Base-by-base conservation (phyloP, 345 rosid species). In the Odontarrhena argentea region DNA sequence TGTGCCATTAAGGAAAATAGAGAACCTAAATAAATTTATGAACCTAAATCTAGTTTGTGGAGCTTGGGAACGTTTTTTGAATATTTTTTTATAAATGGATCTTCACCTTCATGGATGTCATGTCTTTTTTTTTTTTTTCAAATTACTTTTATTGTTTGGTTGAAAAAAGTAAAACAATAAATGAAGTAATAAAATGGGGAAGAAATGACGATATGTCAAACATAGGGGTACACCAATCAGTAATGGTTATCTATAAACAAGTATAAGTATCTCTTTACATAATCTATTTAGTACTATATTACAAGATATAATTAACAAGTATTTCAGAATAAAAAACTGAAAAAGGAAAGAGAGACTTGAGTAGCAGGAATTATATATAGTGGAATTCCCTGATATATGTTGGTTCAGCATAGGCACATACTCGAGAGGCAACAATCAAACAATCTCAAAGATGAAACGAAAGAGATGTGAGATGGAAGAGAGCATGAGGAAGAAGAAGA, bases 381-480 rank as follows among this genome's bases (percentile, higher is more conserved):
- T 45, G 13, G 3, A 35, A 26, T 37, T 44, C 26, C n/a, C 34
- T 41, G 26, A 28, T 46, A 15, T 32, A 34, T 59, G 67, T 66
- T 65, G 49, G 55, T 44, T 58, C 10, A 56, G 34, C 3, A 54
- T 48, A 61, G 15, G 48, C 67, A 73, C 65, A 66, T 52, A 59
- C n/a, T 41, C 67, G 13, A 24, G 26, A 48, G 66, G 15, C 44
- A 44, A 13, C 38, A 57, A 4, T 28, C 25, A 42, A 25, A 50
- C 1, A 34, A 51, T 14, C 52, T 11, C 55, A 28, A 66, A 60
- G 56, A 89, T 92, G 89, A 92, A 86, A 78, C 82, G 91, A 67
- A 82, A 78, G 77, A 87, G 96, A 76, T 70, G 74, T 59, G 84
- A 80, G 32, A 80, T 71, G 79, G 92, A 65, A 64, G 76, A 65